Base-by-base conservation (phyloP, 371 early-diverging fungal species). In the Apophysomyces elegans region DNA sequence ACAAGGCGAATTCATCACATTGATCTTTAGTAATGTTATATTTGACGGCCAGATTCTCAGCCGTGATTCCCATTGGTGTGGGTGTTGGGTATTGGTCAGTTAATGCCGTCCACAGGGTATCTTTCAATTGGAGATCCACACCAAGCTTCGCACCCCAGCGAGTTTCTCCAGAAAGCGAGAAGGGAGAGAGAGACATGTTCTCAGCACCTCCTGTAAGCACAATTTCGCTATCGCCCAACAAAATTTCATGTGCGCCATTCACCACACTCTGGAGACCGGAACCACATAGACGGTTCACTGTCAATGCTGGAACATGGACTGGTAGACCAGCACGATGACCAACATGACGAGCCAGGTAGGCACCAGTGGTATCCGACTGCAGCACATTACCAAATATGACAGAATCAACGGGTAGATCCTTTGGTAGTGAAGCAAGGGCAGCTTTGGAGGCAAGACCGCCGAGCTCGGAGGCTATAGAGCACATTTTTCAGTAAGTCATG, bases 61-160 rank as follows among this genome's bases (percentile, higher is more conserved):
- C 95, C 9, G 98, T 97, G 72, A 96, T 93, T 59, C 95, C 98
- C 97, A 99, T 98, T 14, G 96, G 96, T 2, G 90, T 88, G 46
- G 84, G 83, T 38, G 73, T 86, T 14, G 97, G 96, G 78, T 88
- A 95, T 66, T 89, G 89, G 84, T 97, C 99, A 16, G 93, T 87
- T 66, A 98, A 81, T 9, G 90, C 90, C 39, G 93, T 84, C 70
- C 94, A 91, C 50, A 97, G 76, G 5, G 95, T 86, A 76, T 97
- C 97, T 73, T 96, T 92, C 54, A 95, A 77, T 73, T 89, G 90
- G 62, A 90, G 83, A 76, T 97, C 96, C 62, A 90, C 85, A 37
- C 98, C 98, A 66, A 94, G 93, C 61, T 91, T 84, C 36, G 92
- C 86, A 6, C 96, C 99, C 83, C 91, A 91, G 43, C 99, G 90